A percentile compares a stretch with the other conserved stretches of the same genome.
These are phyloP conservation scores for Murraya paniculata DNA, from an alignment of 345 rosid species.

Conservation along the genomic window DNA sequence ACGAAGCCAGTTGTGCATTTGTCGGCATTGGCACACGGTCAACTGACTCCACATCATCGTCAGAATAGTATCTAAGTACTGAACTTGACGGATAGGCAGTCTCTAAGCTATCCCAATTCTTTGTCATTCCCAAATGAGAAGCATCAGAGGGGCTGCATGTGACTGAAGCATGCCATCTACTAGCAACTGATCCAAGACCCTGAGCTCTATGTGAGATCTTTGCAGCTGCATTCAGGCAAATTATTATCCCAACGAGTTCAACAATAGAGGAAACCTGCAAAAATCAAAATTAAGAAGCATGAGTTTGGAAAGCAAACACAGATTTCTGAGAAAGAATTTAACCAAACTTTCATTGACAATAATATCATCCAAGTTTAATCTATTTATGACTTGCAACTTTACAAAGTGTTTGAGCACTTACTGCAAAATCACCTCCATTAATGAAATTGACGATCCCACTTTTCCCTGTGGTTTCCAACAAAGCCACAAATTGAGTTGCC, in stretches of 20 bases:
- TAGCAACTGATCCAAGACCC: conserved; percentile 28
- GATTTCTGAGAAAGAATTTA: background rate
- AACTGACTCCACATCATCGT: conserved; percentile 49
- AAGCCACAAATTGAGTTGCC: conserved; percentile 29
- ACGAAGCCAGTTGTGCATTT: conserved; percentile 32
- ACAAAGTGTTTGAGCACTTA: conserved; percentile 12
- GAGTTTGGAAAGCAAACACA: background rate
- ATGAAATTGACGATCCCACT: conserved; percentile 18
- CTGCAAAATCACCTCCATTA: conserved; percentile 35
- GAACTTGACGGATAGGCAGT: conserved; percentile 14
- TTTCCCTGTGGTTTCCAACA: conserved; percentile 32
- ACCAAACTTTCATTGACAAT: background rate
- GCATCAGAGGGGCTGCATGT: conserved; percentile 32
- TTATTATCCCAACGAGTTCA: conserved; percentile 34
- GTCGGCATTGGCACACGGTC: conserved; percentile 39
- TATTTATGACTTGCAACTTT: background rate
- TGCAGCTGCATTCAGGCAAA: conserved; percentile 41
- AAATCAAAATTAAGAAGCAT: background rate
- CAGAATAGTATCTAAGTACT: conserved; percentile 32
- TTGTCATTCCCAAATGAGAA: conserved; percentile 23
- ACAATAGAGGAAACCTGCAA: conserved; percentile 32
- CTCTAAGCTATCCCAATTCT: conserved; percentile 30
- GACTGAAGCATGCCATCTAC: conserved; percentile 55
- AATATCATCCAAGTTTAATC: background rate
- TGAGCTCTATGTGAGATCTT: conserved; percentile 39